These are phyloP conservation scores for Candida silvicultrix DNA, from an alignment of 805 yeast genomes.

Conservation along the genomic window DNA sequence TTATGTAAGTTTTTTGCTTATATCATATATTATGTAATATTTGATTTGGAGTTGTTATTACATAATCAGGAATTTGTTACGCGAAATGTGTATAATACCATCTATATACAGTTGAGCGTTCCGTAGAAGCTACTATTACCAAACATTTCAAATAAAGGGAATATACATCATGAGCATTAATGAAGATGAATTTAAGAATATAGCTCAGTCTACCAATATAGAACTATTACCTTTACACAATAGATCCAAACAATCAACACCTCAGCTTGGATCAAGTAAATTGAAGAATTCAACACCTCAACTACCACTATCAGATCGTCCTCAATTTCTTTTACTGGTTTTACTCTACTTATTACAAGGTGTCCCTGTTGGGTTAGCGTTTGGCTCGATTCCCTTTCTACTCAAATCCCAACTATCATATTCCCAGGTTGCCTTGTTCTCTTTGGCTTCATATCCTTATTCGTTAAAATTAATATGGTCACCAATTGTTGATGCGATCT, in stretches of 20 bases:
- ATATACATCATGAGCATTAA: neutral
- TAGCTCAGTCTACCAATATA: slow-evolving; percentile 3
- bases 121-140: no score
- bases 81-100: no score
- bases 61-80: no score
- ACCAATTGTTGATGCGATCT: slow-evolving; percentile 89
- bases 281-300: slow-evolving; percentile 3
- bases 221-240: slow-evolving; percentile 18
- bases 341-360: slow-evolving; percentile 84
- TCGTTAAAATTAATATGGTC: slow-evolving; percentile 91
- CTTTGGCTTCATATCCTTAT: slow-evolving; percentile 92
- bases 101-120: no score
- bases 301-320: slow-evolving; percentile 47
- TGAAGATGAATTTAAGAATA: neutral
- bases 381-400: slow-evolving; percentile 89
- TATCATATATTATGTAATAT: neutral
- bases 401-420: slow-evolving; percentile 77
- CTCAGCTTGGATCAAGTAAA: slow-evolving; percentile 5
- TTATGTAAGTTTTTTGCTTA: neutral
- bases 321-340: slow-evolving; percentile 69
- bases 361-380: slow-evolving; percentile 93
- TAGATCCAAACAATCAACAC: slow-evolving; percentile 8
- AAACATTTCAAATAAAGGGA: neutral
- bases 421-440: slow-evolving; percentile 85
- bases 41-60: no score